These are phyloP conservation scores for Colletotrichum echinochloae DNA, from an alignment of 2,329 filamentous ascomycete genomes.

Conservation along the genomic window DNA sequence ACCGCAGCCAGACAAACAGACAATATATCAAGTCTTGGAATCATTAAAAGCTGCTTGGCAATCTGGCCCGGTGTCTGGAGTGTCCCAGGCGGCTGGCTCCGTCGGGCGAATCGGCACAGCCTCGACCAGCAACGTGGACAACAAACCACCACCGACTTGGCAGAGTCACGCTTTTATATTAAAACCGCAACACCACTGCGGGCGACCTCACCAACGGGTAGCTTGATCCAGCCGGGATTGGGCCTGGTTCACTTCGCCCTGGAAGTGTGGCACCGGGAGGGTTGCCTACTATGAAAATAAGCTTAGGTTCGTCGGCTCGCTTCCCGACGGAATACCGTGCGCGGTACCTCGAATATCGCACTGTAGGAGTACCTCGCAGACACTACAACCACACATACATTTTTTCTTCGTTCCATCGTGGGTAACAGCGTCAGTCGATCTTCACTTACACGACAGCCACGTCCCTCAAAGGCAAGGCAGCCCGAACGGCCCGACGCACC, in stretches of 20 bases:
- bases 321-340: conserved; percentile 19
- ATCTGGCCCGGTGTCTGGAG: not conserved
- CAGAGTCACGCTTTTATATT: conserved; percentile 1
- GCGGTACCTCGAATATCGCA: accelerated
- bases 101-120: not conserved
- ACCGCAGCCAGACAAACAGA: too few relatives aligned
- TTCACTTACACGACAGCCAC: conserved; percentile 37
- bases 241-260: not conserved
- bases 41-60: not conserved
- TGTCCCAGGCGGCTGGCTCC: not conserved
- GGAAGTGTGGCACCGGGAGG: conserved; percentile 20
- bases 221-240: conserved; percentile 4
- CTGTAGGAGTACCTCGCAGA: conserved; percentile 22
- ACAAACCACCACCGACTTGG: not conserved
- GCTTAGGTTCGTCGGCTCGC: conserved; percentile 26
- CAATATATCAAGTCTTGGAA: not conserved
- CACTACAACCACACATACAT: conserved; percentile 4
- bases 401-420: not conserved
- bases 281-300: conserved; percentile 20
- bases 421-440: conserved; percentile 5
- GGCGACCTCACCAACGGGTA: not conserved
- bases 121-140: not conserved
- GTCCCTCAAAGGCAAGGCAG: not conserved
- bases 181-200: conserved; percentile 12
- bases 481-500: conserved; percentile 6